Evolutionary conservation across 805 yeast genomes (phyloP).

Genomic region (Candida germanica): DNA sequence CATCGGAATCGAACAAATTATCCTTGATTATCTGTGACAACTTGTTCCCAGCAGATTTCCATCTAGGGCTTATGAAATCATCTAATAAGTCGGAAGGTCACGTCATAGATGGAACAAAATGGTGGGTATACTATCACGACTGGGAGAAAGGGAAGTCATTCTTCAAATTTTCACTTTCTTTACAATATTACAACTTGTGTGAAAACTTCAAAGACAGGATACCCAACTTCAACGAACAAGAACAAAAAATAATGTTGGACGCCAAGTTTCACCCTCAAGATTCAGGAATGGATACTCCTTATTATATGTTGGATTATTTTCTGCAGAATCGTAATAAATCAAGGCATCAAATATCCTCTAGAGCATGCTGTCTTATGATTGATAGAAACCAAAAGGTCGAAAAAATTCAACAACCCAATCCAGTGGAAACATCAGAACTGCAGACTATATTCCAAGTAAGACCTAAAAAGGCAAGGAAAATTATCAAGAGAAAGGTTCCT

Average conservation of each 20-base stretch:
- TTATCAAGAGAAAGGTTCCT: not conserved
- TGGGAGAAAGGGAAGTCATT: conserved; percentile 12
- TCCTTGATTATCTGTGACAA: conserved; percentile 17
- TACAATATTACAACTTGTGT: conserved; percentile 19
- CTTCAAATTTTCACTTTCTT: conserved; percentile 22
- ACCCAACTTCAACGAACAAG: conserved; percentile 1
- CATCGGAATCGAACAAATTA: conserved; percentile 4
- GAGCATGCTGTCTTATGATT: conserved; percentile 3
- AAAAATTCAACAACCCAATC: no score
- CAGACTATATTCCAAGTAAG: no score
- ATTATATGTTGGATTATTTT: conserved; percentile 6
- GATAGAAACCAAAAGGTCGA: conserved; percentile 5
- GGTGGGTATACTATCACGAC: conserved; percentile 17
- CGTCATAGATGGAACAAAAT: conserved; percentile 20
- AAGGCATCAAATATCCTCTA: conserved; percentile 5
- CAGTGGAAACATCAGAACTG: no score
- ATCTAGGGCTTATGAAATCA: not conserved
- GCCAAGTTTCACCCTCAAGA: conserved; percentile 15
- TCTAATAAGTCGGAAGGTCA: not conserved
- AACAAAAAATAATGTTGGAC: conserved; percentile 11
- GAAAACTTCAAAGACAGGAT: conserved; percentile 10
- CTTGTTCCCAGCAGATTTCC: conserved; percentile 3
- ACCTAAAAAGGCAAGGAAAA: conserved; percentile 1
- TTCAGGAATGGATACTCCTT: conserved; percentile 2
- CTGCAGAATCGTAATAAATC: conserved; percentile 8